Conservation (phyloP, 306 rosid genomes). For the Gynostemma pentaphyllum region DNA sequence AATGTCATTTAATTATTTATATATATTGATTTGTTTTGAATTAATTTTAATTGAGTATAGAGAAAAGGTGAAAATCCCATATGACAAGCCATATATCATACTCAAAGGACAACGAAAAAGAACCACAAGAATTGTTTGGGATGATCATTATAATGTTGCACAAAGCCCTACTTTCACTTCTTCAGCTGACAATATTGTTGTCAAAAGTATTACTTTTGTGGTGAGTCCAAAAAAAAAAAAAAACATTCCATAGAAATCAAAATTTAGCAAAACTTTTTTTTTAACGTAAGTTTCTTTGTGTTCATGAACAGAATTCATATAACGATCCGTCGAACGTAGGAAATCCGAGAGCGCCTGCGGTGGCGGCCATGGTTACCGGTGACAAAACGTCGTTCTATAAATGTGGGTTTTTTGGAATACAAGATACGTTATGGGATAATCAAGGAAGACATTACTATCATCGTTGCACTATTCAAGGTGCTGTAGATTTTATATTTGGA, state of each 20-base stretch:
- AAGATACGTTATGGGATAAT: slow-evolving; percentile 83
- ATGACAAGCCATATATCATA: slow-evolving; percentile 45
- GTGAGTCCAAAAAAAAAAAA: slow-evolving; percentile 18
- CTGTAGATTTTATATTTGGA: slow-evolving; percentile 78
- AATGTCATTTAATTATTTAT: too few species aligned
- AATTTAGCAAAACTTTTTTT: too few species aligned
- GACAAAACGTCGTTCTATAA: slow-evolving; percentile 32
- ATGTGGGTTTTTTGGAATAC: slow-evolving; percentile 62
- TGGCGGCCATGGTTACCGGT: slow-evolving; percentile 51
- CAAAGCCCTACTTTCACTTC: slow-evolving; percentile 55
- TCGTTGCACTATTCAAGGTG: slow-evolving; percentile 62
- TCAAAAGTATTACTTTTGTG: slow-evolving; percentile 43
- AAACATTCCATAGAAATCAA: too few species aligned
- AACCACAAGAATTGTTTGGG: slow-evolving; percentile 51
- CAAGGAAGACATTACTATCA: slow-evolving; percentile 59
- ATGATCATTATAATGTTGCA: slow-evolving; percentile 30
- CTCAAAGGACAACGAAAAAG: slow-evolving; percentile 42
- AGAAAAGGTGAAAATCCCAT: slow-evolving; percentile 51
- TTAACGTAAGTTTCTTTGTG: too few species aligned
- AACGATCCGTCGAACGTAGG: slow-evolving; percentile 19
- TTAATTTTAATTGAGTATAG: too few species aligned
- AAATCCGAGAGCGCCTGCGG: slow-evolving; percentile 29
- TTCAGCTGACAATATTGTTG: slow-evolving; percentile 38
- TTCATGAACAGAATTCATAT: slow-evolving; percentile 60
- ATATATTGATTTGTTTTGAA: too few species aligned